These are phyloP conservation scores for Casuarina cunninghamiana DNA, from an alignment of 306 rosid species.

Conservation along the genomic window DNA sequence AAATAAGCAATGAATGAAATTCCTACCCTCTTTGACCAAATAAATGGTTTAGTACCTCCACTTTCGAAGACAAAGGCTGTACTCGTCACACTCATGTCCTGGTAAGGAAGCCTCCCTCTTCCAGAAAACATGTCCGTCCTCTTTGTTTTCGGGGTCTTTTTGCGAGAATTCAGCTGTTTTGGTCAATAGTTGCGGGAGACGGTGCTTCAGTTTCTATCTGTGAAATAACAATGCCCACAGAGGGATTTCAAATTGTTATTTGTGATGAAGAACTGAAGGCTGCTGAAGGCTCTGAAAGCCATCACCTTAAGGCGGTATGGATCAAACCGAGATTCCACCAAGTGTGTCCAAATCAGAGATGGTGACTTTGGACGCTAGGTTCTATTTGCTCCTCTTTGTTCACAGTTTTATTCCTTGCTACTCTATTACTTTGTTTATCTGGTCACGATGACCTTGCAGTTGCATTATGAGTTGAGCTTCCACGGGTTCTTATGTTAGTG, in stretches of 20 bases:
- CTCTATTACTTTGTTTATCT: too few relatives aligned
- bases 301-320: slow-evolving; percentile 27
- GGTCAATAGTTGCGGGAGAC: slow-evolving; percentile 3
- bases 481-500: too few relatives aligned
- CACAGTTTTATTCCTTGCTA: too few relatives aligned
- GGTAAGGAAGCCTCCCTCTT: too few relatives aligned
- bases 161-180: not conserved
- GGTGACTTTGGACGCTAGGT: slow-evolving; percentile 4
- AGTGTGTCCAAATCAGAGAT: slow-evolving; percentile 1
- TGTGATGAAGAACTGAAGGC: not conserved
- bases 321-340: slow-evolving; percentile 25
- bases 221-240: not conserved
- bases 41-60: too few relatives aligned
- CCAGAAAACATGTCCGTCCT: too few relatives aligned
- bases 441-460: too few relatives aligned
- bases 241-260: not conserved
- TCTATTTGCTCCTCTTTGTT: not conserved
- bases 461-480: too few relatives aligned
- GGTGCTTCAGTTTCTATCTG: slow-evolving; percentile 14
- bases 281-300: not conserved
- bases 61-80: too few relatives aligned
- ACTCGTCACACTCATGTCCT: too few relatives aligned
- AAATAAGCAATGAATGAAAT: too few relatives aligned
- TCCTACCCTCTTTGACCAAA: too few relatives aligned
- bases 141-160: not conserved